Evolutionary conservation across 495 filamentous ascomycete genomes (phyloP), one percentile per base, ranked within the genome.

Genomic region (Cudoniella acicularis): DNA sequence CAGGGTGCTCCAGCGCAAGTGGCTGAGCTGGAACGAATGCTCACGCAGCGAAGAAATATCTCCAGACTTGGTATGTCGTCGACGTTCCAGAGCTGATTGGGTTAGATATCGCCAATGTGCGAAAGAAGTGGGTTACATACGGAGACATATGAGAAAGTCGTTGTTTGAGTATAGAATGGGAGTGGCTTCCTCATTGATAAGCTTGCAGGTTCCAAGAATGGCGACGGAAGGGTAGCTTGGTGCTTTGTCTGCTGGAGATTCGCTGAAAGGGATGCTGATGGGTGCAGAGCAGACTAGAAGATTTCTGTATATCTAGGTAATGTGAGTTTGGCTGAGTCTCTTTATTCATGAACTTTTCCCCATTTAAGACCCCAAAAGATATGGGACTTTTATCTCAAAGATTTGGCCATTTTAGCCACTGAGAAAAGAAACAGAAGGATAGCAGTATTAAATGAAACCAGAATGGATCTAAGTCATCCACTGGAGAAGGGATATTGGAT

Each of bases 271-370:
- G 25, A 71, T 65, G 16, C 60, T 26, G 25, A 66, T 59, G 26
- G 41, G 13, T 16, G 60, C 61, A 4, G 65, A 63, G 24, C 51
- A 70, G 24, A 68, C 50, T n/a, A 75, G 57, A 24, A 77, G 60
- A 24, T 67, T 57, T 18, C 65, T 52, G 60, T 78, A 77, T 63
- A 78, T 76, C 52, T 56, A 27, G 8, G n/a, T 6, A 24, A 50
- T 50, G 21, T 26, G 23, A 24, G 23, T n/a, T 20, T n/a, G 48
- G 3, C 6, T 8, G 43, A n/a, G 24, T 22, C n/a, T n/a, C n/a
- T n/a, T n/a, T n/a, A n/a, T n/a, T n/a, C n/a, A n/a, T n/a, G n/a
- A n/a, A n/a, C n/a, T n/a, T n/a, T n/a, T n/a, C n/a, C n/a, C n/a
- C n/a, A n/a, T n/a, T n/a, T n/a, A n/a, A n/a, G n/a, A n/a, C n/a